A percentile compares a stretch with the other conserved stretches of the same genome.
Conservation (phyloP, 805 yeast genomes). For the Saccharomycopsis microspora region DNA sequence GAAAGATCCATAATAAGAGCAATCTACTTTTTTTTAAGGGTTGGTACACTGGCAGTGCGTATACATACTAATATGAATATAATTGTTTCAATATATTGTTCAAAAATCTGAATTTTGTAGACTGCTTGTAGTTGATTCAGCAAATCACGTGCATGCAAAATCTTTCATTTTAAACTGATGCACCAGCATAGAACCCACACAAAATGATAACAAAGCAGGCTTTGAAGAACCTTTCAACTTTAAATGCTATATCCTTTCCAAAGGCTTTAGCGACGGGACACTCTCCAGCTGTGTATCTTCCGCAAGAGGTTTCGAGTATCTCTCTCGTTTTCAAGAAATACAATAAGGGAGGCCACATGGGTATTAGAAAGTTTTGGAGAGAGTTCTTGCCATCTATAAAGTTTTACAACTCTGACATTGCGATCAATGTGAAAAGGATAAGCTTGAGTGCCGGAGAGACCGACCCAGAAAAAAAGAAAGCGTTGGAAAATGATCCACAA, state of each 20-base stretch:
- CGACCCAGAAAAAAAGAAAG: conserved; percentile 24
- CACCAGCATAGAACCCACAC: no score
- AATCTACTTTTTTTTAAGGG: no score
- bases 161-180: no score
- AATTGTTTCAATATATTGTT: no score
- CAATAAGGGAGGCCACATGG: conserved; percentile 32
- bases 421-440: conserved; percentile 35
- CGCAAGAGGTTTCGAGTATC: conserved; percentile 24
- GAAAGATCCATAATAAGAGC: no score
- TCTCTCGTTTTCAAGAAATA: conserved; percentile 33
- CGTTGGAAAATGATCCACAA: conserved; percentile 21
- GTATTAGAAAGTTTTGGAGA: conserved; percentile 44
- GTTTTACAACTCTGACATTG: conserved; percentile 40
- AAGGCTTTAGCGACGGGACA: background rate
- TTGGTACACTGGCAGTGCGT: no score
- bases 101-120: no score
- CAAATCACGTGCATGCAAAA: no score
- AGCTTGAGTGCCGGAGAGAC: conserved; percentile 3
- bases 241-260: background rate
- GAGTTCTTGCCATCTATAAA: conserved; percentile 38
- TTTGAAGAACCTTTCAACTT: background rate
- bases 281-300: conserved; percentile 23
- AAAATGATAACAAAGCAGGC: no score
- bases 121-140: no score
- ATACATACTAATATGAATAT: no score